Conservation (phyloP, 1,284 basidiomycete species). For the Cryptococcus depauperatus region DNA sequence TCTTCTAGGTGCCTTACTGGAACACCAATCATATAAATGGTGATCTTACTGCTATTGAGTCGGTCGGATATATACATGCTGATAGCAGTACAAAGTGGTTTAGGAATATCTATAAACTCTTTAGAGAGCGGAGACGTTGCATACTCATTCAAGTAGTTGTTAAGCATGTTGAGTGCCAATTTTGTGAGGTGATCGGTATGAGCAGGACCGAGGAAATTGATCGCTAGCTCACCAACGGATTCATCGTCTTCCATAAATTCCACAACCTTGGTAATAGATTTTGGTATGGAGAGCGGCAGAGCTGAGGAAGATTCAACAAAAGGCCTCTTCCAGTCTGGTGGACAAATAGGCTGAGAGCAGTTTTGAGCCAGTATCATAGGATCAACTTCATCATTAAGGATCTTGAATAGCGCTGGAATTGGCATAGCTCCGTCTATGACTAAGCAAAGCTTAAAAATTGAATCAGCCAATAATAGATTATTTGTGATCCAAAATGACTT, state of each 20-base stretch:
- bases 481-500: slow-evolving; percentile 43
- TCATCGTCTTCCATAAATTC: slow-evolving; percentile 99
- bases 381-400: slow-evolving; percentile 73
- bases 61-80: slow-evolving; percentile 72
- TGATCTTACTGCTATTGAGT: slow-evolving; percentile 65
- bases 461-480: background rate
- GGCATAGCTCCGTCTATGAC: slow-evolving; percentile 50
- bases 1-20: slow-evolving; percentile 67
- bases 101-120: slow-evolving; percentile 85
- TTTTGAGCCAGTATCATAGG: slow-evolving; percentile 56
- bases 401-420: slow-evolving; percentile 51
- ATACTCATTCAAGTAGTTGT: slow-evolving; percentile 83
- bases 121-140: slow-evolving; percentile 84
- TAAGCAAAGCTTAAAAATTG: slow-evolving; percentile 50
- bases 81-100: slow-evolving; percentile 80
- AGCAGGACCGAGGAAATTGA: slow-evolving; percentile 72
- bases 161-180: slow-evolving; percentile 76
- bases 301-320: slow-evolving; percentile 83
- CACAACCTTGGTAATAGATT: slow-evolving; percentile 55
- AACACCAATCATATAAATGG: slow-evolving; percentile 74
- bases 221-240: slow-evolving; percentile 76
- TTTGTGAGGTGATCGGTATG: slow-evolving; percentile 66
- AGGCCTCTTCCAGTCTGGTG: slow-evolving; percentile 82
- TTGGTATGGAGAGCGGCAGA: slow-evolving; percentile 53
- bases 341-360: slow-evolving; percentile 33